Percentiles rank a stretch among this genome's conserved stretches.
Conservation (phyloP, 306 rosid genomes). For the Pueraria montana region DNA sequence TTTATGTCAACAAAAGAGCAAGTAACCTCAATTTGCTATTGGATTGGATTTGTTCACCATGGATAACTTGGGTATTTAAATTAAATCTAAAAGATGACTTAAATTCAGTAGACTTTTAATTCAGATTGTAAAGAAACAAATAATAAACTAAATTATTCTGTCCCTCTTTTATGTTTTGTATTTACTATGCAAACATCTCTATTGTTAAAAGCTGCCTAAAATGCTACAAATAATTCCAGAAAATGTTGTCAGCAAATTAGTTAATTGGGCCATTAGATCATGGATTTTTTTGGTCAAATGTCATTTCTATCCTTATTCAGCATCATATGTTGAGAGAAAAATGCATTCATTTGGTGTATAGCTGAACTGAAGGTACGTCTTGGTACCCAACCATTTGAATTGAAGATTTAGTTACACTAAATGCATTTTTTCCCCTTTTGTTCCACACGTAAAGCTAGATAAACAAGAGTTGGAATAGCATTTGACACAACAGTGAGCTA, state of each 20-base stretch:
- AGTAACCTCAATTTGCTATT: not conserved
- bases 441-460: not conserved
- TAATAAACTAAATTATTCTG: conserved; percentile 21
- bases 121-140: conserved; percentile 9
- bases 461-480: not conserved
- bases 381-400: not conserved
- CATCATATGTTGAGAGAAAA: not conserved
- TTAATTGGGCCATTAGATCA: not conserved
- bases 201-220: conserved; percentile 21
- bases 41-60: conserved; percentile 9
- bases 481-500: not conserved
- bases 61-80: conserved; percentile 5
- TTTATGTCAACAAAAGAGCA: conserved; percentile 33
- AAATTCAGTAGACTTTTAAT: not conserved
- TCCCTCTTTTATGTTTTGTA: not conserved
- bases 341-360: not conserved
- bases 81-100: not conserved
- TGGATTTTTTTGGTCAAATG: not conserved
- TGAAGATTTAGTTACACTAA: conserved; percentile 18
- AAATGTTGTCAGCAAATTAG: conserved; percentile 3
- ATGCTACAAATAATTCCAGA: not conserved
- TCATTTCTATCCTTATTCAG: not conserved
- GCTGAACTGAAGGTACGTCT: conserved; percentile 22
- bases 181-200: conserved; percentile 4
- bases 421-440: not conserved